Percentiles rank a stretch among this genome's conserved stretches.
Conservation (phyloP, 176 grass and related monocot genomes). For the Rhynchospora breviuscula region DNA sequence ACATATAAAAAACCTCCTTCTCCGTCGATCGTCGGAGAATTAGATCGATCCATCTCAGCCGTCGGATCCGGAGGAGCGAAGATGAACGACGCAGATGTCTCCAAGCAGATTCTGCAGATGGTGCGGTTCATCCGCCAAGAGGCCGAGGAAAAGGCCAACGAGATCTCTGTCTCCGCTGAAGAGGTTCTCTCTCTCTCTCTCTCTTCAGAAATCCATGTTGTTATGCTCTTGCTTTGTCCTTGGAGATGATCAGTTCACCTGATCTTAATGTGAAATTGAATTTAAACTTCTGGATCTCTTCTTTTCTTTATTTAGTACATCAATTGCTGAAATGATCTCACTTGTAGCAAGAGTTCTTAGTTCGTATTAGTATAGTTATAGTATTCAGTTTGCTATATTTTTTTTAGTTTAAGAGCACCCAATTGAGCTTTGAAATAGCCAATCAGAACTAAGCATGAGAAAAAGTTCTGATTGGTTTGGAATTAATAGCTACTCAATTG, state of each 20-base stretch:
- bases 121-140: constrained; percentile 99
- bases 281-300: not conserved
- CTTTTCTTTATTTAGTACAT: not conserved
- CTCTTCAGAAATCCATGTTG: not conserved
- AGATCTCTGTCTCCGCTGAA: constrained; percentile 97
- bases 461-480: not conserved
- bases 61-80: constrained; percentile 41
- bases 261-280: not conserved
- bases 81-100: constrained; percentile 97
- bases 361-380: too few relatives aligned
- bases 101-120: constrained; percentile 99
- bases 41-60: constrained; percentile 22
- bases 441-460: not conserved
- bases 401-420: not conserved
- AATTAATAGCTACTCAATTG: not conserved
- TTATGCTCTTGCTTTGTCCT: not conserved
- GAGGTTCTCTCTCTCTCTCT: constrained; percentile 38
- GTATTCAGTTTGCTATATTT: not conserved
- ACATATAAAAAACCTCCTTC: too few relatives aligned
- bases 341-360: not conserved
- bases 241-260: too few relatives aligned
- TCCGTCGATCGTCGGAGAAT: constrained; percentile 29
- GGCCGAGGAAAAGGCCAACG: constrained; percentile 97
- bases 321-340: not conserved
- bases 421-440: not conserved